Evolutionary conservation across 352 stramenopile species (phyloP), one percentile per base, ranked within the genome.

Genomic region (Pythium insidiosum): DNA sequence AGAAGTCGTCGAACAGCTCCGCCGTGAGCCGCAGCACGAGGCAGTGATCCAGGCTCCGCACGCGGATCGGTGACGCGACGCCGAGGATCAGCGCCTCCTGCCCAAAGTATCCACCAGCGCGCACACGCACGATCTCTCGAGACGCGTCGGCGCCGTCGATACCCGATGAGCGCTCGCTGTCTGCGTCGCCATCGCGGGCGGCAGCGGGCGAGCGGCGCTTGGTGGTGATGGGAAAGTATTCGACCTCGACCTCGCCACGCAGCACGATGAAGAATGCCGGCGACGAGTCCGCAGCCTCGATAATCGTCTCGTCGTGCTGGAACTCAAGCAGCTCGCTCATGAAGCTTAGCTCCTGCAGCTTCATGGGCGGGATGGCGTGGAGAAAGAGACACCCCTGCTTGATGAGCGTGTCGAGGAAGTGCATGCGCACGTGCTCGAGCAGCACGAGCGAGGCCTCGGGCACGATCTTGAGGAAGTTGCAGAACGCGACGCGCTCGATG

Each of bases 391-490:
- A 77, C 11, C 64, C 72, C 33, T 84, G 73, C 37, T 80, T 81
- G 45, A 82, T 68, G 10, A 86, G 34, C 1, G 58, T 74, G 41
- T 75, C 70, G 15, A 80, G 44, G 45, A 82, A 81, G 37, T 83
- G 75, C 39, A 82, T 53, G 4, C 67, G 61, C 23, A 78, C 63
- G 43, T 83, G 72, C 43, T 85, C 63, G n/a, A 84, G 50, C n/a
- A 88, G 34, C 1, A 81, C 54, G 0, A 69, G 29, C 5, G 59
- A 61, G 13, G 69, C 56, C 11, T 84, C 67, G 10, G 74, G 74
- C 4, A 68, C 71, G 35, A 88, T 66, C 39, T 83, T 84, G 22
- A 84, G 49, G 37, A 88, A 84, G 38, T 82, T 88, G 44, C 67
- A 79, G 42, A 88, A 88, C 7, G 67, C 63, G 2, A 69, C 54